Base-by-base conservation (phyloP, 148 eudicot genomes). In the Fallopia convolvulus region DNA sequence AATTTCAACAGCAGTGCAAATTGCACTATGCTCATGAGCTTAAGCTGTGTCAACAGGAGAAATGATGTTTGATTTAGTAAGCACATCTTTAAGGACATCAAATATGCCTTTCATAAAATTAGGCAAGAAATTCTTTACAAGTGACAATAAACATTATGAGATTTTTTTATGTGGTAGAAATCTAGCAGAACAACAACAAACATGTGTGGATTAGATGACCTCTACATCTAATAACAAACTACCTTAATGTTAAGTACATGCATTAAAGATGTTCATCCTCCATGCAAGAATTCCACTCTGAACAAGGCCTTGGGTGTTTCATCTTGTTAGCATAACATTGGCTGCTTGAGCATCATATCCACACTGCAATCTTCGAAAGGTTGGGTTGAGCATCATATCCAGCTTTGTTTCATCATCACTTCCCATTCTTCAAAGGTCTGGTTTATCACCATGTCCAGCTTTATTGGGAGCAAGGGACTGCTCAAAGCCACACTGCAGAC, bases 401-500 rank as follows among this genome's bases (percentile, higher is more conserved):
- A 42, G 46, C 8, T 8, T 42, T 42, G 46, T 42, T 42, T 42
- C 46, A 42, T 42, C n/a, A n/a, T 26, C 46, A 42, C 9, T 42
- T 42, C 46, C 46, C 70, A 30, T 21, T 61, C 70, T 30, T 63
- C 40, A 63, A 63, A 33, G 70, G 39, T 32, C 17, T 71, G 48
- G 20, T 71, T 40, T 89, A 77, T 90, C 87, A 58, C 80, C 85
- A 74, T 84, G 83, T 60, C 89, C 90, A 71, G 89, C 85, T 79
- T 86, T 83, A 79, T 86, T 85, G 21, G 85, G 90, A 79, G 89
- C 89, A 49, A 92, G 90, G 23, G 91, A 88, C 60, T 86, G 78
- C 76, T 87, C 95, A 65, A 88, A 86, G 36, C 92, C 90, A 74
- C 97, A 89, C 95, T 90, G 76, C 83, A 80, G 2, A 44, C 40